phyloP scores from a whole-genome alignment of 2,329 filamentous ascomycete genomes.

The Epicoccum sorghinum region DNA sequence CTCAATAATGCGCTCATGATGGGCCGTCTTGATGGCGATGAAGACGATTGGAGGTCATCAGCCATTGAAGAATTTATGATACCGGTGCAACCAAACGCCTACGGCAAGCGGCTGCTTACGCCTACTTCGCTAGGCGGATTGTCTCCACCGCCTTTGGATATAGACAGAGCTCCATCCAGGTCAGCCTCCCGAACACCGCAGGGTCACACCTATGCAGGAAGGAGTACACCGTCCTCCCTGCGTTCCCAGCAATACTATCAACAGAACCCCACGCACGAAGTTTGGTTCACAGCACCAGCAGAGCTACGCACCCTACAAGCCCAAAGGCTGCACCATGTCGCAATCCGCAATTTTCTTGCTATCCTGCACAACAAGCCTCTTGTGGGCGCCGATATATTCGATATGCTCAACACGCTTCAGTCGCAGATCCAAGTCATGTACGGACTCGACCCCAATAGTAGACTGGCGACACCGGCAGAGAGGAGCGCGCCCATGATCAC shows the following conservation, averaged over 20 bases:
- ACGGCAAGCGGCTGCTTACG: conserved; percentile 33
- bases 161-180: conserved; percentile 24
- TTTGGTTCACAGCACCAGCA: conserved; percentile 66
- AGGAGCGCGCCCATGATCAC: conserved; percentile 65
- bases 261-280: conserved; percentile 51
- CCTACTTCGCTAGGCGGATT: conserved; percentile 33
- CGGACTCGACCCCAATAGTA: conserved; percentile 50
- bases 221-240: conserved; percentile 20
- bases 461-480: conserved; percentile 37
- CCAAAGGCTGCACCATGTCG: conserved; percentile 66
- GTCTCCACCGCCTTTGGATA: conserved; percentile 39
- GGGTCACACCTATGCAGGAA: conserved; percentile 21
- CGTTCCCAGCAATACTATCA: conserved; percentile 15
- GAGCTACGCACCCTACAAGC: conserved; percentile 54
- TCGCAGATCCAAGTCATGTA: conserved; percentile 63
- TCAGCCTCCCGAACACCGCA: neutral
- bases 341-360: conserved; percentile 72
- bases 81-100: conserved; percentile 20
- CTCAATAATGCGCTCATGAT: conserved; percentile 45
- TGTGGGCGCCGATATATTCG: conserved; percentile 67
- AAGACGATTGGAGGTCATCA: conserved; percentile 39
- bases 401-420: conserved; percentile 68
- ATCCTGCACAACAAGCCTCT: conserved; percentile 68
- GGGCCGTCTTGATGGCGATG: conserved; percentile 44
- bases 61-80: conserved; percentile 29